Evolutionary conservation across 225 moss, liverwort and hornwort species (phyloP), one percentile per base, ranked within the genome.

Genomic region (Neckera pumila): DNA sequence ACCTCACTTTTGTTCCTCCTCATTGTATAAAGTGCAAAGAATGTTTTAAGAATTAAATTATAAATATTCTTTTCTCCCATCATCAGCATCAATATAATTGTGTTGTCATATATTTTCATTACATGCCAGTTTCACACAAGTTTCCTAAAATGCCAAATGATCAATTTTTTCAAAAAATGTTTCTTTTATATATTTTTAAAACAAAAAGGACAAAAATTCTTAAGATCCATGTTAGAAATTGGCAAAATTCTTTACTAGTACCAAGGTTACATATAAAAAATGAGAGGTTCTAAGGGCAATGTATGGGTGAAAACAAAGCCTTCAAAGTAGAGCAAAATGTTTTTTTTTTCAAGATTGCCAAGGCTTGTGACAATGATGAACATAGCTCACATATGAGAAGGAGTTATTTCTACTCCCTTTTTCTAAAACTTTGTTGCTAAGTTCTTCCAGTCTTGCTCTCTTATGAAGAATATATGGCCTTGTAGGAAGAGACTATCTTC

Each of bases 381-480:
- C 1, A 47, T 47, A 47, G 19, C 17, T 49, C 19, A 75, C 10
- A 20, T 3, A 49, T 11, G 12, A 47, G 3, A n/a, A n/a, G n/a
- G 17, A 49, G 7, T 19, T 33, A 20, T 10, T 43, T 28, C 10
- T 45, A 73, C 21, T 21, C 5, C 4, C 21, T 33, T 76, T 51
- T 33, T 0, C 6, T 4, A 31, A 42, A 33, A 8, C 49, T 31
- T 19, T 49, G 2, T 49, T 49, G 12, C 12, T 21, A 47, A 74
- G 7, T 47, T 47, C 3, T 0, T 45, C 21, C 2, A 12, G 0
- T 76, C 33, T 31, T 75, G 3, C 0, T 20, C 0, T 20, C 2
- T 75, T 6, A 21, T 42, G 0, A 45, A 26, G 45, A 45, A 6
- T 73, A 76, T 33, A 31, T 20, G 12, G 33, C 31, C 49, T 75